phyloP scores from a whole-genome alignment of 2,329 filamentous ascomycete species.

The Trichophyton schoenleinii region DNA sequence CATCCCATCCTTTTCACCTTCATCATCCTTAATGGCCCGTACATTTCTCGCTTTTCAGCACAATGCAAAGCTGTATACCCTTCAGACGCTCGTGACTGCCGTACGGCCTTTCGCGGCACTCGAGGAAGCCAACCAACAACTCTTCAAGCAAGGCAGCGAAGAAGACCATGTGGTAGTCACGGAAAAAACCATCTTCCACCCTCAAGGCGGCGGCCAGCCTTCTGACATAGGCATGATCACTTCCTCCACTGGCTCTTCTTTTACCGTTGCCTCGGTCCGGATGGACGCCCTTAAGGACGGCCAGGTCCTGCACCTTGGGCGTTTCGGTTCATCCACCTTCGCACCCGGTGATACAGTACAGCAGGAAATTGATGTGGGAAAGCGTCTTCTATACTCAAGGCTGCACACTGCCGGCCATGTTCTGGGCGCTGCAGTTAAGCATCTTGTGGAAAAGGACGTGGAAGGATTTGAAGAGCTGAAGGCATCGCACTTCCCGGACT shows the following conservation, averaged over 20 bases:
- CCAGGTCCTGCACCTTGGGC: conserved; percentile 54
- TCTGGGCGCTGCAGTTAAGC: conserved; percentile 53
- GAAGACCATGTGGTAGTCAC: conserved; percentile 48
- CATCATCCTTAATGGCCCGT: background rate
- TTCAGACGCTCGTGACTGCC: conserved; percentile 36
- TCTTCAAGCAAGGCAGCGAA: conserved; percentile 47
- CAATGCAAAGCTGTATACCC: conserved; percentile 30
- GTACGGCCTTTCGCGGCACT: conserved; percentile 40
- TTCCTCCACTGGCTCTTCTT: conserved; percentile 22
- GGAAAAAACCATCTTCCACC: conserved; percentile 58
- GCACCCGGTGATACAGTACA: conserved; percentile 33
- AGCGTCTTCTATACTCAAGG: conserved; percentile 51
- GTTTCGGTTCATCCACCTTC: conserved; percentile 31
- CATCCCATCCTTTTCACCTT: too few species aligned
- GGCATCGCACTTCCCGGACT: conserved; percentile 57
- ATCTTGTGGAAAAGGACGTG: conserved; percentile 40
- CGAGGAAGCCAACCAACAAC: conserved; percentile 38
- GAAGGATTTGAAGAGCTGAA: conserved; percentile 52
- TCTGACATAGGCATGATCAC: conserved; percentile 51
- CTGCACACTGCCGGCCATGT: conserved; percentile 65
- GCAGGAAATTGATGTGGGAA: conserved; percentile 49
- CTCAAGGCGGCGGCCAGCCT: conserved; percentile 63
- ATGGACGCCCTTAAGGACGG: conserved; percentile 39
- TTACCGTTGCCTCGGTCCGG: conserved; percentile 47
- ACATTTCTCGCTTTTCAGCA: conserved; percentile 23